Percentiles rank a stretch among this genome's conserved stretches.
Evolutionary conservation across 148 eudicot species (phyloP).

Genomic region (Salicornia ramosissima): DNA sequence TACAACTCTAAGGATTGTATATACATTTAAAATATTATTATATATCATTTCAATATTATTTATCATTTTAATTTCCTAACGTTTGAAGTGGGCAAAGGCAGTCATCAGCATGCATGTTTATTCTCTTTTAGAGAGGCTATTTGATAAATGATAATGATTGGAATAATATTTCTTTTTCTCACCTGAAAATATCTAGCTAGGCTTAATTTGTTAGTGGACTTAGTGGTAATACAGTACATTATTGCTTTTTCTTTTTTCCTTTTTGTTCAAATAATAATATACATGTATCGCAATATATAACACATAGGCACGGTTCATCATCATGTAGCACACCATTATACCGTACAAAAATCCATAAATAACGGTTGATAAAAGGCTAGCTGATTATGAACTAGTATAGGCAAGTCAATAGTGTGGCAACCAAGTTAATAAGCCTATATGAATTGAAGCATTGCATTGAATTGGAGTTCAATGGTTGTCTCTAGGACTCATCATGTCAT

Average conservation of each 20-base stretch:
- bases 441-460: too few relatives aligned
- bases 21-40: too few relatives aligned
- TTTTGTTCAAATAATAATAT: background rate
- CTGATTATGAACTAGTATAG: too few relatives aligned
- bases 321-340: background rate
- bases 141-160: constrained; percentile 20
- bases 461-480: too few relatives aligned
- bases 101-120: constrained; percentile 14
- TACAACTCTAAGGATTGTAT: too few relatives aligned
- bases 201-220: too few relatives aligned
- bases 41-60: too few relatives aligned
- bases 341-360: background rate
- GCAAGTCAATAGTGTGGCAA: too few relatives aligned
- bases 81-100: constrained; percentile 7
- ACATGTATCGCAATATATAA: background rate
- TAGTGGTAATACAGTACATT: constrained; percentile 4
- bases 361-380: too few relatives aligned
- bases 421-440: too few relatives aligned
- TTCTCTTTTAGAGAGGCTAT: background rate
- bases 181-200: constrained; percentile 2
- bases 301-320: background rate
- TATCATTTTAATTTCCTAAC: too few relatives aligned
- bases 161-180: background rate
- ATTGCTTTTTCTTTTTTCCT: background rate
- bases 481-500: too few relatives aligned